phyloP scores from a whole-genome alignment of 768 basidiomycete species.

The Leccinum variicolor region DNA sequence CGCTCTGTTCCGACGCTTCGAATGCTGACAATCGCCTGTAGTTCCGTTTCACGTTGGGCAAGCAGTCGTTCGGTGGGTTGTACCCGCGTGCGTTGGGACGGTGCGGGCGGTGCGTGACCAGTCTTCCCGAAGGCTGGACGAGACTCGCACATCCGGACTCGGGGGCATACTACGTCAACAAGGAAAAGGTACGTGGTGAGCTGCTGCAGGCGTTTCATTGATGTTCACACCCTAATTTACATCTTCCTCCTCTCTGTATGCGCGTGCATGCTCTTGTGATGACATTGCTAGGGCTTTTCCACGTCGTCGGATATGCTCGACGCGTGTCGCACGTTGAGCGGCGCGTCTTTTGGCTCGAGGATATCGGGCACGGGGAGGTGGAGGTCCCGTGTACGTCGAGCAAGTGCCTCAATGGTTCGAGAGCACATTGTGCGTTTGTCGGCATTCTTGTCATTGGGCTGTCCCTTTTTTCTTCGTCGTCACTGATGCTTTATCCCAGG shows the following conservation, averaged over 20 bases:
- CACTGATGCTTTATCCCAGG: constrained; percentile 16
- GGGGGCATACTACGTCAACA: constrained; percentile 30
- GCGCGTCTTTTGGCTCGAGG: constrained; percentile 29
- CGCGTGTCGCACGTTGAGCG: constrained; percentile 26
- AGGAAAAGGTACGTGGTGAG: constrained; percentile 25
- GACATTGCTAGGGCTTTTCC: constrained; percentile 6
- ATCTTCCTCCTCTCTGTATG: no score
- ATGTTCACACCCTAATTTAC: no score
- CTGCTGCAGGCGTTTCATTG: background rate
- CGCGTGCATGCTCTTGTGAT: background rate
- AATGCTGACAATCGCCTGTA: no score
- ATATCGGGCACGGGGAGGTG: constrained; percentile 16
- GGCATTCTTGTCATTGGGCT: background rate
- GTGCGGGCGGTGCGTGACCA: constrained; percentile 1
- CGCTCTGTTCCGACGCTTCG: background rate
- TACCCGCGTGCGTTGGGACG: background rate
- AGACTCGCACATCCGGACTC: constrained; percentile 31
- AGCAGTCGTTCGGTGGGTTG: background rate
- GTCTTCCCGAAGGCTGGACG: constrained; percentile 27
- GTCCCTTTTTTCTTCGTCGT: background rate
- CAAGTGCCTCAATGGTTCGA: constrained; percentile 13
- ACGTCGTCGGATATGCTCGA: constrained; percentile 12
- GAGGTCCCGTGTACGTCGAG: constrained; percentile 21
- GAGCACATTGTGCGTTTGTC: constrained; percentile 21
- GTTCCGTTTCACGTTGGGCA: background rate